A percentile compares a stretch with the other conserved stretches of the same genome.
These are phyloP conservation scores for Colletotrichum shisoi DNA, from an alignment of 2,329 filamentous ascomycete species.

Conservation along the genomic window DNA sequence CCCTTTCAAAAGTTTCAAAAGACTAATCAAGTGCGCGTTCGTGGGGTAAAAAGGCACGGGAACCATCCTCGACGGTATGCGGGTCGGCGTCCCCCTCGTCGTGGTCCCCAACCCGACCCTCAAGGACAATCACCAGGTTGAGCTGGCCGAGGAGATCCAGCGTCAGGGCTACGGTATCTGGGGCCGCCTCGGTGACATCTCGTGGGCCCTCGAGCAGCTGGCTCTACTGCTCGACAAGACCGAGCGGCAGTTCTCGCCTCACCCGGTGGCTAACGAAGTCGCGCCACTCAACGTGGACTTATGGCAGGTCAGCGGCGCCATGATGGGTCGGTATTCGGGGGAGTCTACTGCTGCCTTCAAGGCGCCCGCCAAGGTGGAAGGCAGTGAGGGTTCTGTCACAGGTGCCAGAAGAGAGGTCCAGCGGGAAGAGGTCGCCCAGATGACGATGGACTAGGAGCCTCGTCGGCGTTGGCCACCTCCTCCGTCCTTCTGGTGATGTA, in stretches of 20 bases:
- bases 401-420: conserved; percentile 43
- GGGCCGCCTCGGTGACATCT: conserved; percentile 38
- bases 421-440: conserved; percentile 50
- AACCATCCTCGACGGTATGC: conserved; percentile 83
- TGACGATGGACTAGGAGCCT: conserved; percentile 51
- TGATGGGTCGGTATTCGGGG: conserved; percentile 30
- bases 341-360: background rate
- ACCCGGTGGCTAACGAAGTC: conserved; percentile 12
- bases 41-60: conserved; percentile 72
- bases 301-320: conserved; percentile 37
- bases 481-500: background rate
- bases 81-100: conserved; percentile 77
- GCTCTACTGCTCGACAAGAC: conserved; percentile 34
- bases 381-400: background rate
- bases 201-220: conserved; percentile 38
- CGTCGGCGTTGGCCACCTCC: background rate
- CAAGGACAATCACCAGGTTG: conserved; percentile 88
- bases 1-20: too few relatives aligned
- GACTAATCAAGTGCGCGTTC: too few relatives aligned
- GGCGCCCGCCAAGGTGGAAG: background rate
- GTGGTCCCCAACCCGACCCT: conserved; percentile 86
- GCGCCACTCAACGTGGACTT: conserved; percentile 25
- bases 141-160: conserved; percentile 81
- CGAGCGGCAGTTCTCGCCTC: conserved; percentile 30
- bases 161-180: conserved; percentile 76